Percentiles rank a stretch among this genome's conserved stretches.
Conservation (phyloP, 2,329 filamentous ascomycete genomes). For the Monilinia vaccinii-corymbosi region DNA sequence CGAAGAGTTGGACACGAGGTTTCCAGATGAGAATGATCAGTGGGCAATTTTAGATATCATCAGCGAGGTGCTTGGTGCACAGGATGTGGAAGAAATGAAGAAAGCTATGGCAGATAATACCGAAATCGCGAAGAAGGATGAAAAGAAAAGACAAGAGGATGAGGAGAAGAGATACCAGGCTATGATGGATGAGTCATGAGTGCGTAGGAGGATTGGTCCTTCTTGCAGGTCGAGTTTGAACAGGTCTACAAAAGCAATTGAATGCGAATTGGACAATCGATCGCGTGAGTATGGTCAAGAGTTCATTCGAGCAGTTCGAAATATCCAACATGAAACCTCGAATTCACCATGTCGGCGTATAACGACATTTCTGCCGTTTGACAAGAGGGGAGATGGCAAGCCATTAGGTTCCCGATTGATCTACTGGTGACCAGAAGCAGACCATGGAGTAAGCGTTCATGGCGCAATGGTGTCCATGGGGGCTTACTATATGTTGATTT, state of each 20-base stretch:
- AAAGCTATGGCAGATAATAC: conserved; percentile 4
- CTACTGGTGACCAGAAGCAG: background rate
- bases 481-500: background rate
- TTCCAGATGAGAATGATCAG: conserved; percentile 46
- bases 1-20: conserved; percentile 55
- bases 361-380: background rate
- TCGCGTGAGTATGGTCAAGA: background rate
- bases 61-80: conserved; percentile 44
- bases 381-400: background rate
- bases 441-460: too few relatives aligned
- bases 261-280: background rate
- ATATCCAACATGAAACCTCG: background rate
- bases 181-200: background rate
- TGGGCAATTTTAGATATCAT: conserved; percentile 48
- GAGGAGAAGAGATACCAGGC: background rate
- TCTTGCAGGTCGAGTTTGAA: background rate
- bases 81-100: conserved; percentile 21
- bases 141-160: background rate
- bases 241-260: background rate
- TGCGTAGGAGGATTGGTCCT: background rate
- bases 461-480: too few relatives aligned
- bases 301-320: background rate
- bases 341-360: background rate
- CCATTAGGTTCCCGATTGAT: background rate
- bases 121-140: background rate